Percentiles rank a stretch among this genome's conserved stretches.
Conservation (phyloP, 176 grass and related monocot species). For the Eremochloa ophiuroides region DNA sequence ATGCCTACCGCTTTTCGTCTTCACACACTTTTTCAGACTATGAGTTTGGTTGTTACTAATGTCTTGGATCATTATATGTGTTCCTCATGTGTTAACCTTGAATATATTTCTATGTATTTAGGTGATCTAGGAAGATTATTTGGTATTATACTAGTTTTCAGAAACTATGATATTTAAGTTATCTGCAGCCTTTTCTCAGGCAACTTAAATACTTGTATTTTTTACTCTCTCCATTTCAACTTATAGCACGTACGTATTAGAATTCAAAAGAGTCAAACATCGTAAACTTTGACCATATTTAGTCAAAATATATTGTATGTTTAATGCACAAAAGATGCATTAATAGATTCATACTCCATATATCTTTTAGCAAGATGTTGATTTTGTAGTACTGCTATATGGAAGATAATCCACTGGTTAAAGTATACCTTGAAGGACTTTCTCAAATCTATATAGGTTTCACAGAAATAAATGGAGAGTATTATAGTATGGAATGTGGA, state of each 20-base stretch:
- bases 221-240: neutral
- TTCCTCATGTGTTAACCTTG: neutral
- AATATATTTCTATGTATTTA: neutral
- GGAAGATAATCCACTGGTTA: too few species aligned
- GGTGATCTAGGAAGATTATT: neutral
- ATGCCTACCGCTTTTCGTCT: neutral
- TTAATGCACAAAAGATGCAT: too few species aligned
- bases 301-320: too few species aligned
- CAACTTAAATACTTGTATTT: neutral
- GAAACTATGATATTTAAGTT: neutral
- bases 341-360: too few species aligned
- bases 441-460: too few species aligned
- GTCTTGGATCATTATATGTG: neutral
- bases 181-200: neutral
- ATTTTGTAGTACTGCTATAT: too few species aligned
- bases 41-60: neutral
- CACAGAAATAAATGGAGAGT: neutral
- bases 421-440: too few species aligned
- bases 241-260: too few species aligned
- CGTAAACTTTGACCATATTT: too few species aligned
- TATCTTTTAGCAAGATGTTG: too few species aligned
- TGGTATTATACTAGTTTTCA: neutral
- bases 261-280: too few species aligned
- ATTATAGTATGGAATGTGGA: neutral
- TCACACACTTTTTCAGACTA: neutral